Percentiles rank a stretch among this genome's conserved stretches.
Evolutionary conservation across 2,329 filamentous ascomycete genomes (phyloP).

Genomic region (Aspergillus japonicus): DNA sequence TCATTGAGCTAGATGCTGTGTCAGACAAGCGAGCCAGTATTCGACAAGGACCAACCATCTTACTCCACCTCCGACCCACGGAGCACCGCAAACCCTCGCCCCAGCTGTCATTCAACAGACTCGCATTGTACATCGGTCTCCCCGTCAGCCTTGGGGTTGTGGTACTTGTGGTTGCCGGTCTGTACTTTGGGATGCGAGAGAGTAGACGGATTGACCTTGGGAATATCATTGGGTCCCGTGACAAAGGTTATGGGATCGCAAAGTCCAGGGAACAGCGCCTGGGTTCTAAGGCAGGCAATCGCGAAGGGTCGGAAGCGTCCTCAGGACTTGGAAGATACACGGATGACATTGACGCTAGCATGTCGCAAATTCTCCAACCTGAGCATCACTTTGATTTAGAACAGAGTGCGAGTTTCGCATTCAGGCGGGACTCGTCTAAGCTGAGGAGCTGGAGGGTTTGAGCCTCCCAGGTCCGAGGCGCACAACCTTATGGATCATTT

Average conservation of each 20-base stretch:
- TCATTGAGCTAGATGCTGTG: slow-evolving; percentile 32
- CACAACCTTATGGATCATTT: not conserved
- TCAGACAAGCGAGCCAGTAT: slow-evolving; percentile 26
- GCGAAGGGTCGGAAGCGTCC: slow-evolving; percentile 31
- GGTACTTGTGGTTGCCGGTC: slow-evolving; percentile 35
- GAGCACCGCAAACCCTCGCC: slow-evolving; percentile 37
- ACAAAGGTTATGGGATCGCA: slow-evolving; percentile 38
- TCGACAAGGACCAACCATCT: slow-evolving; percentile 38
- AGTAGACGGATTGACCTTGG: slow-evolving; percentile 38
- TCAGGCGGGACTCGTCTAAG: slow-evolving; percentile 38
- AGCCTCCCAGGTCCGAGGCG: not conserved
- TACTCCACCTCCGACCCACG: slow-evolving; percentile 33
- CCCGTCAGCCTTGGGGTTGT: slow-evolving; percentile 41
- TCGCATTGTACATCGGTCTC: slow-evolving; percentile 43
- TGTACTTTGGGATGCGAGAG: slow-evolving; percentile 44
- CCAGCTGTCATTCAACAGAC: slow-evolving; percentile 28
- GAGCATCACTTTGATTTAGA: slow-evolving; percentile 33
- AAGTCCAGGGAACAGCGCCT: slow-evolving; percentile 39
- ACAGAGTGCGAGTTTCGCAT: slow-evolving; percentile 30
- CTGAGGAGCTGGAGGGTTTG: slow-evolving; percentile 36
- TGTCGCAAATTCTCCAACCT: slow-evolving; percentile 21
- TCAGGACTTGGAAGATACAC: slow-evolving; percentile 25
- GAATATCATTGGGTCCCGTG: slow-evolving; percentile 35
- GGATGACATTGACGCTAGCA: slow-evolving; percentile 22
- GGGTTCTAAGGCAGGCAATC: slow-evolving; percentile 27